phyloP scores from a whole-genome alignment of 2,329 filamentous ascomycete genomes.

The Bipolaris sorokiniana region DNA sequence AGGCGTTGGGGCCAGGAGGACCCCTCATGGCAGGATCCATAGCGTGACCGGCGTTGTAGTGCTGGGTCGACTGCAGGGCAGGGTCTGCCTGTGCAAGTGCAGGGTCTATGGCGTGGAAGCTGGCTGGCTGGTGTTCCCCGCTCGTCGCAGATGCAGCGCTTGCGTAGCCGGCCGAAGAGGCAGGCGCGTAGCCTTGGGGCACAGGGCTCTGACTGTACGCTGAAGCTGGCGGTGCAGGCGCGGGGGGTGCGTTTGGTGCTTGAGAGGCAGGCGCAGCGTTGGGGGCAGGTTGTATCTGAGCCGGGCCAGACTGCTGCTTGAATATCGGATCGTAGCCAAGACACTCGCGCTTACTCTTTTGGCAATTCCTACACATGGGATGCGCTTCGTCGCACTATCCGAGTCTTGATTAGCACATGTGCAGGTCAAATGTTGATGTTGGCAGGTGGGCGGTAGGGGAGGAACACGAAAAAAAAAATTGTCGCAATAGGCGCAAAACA shows the following conservation, averaged over 20 bases:
- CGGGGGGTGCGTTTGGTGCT: conserved; percentile 37
- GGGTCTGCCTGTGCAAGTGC: conserved; percentile 59
- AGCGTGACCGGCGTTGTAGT: conserved; percentile 44
- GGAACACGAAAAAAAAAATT: conserved; percentile 3
- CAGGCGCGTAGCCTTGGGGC: conserved; percentile 53
- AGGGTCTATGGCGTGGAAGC: conserved; percentile 67
- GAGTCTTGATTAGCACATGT: conserved; percentile 33
- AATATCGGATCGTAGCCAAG: conserved; percentile 88
- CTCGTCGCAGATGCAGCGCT: conserved; percentile 42
- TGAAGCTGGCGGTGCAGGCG: conserved; percentile 41
- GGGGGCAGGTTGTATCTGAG: conserved; percentile 74
- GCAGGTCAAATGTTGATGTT: conserved; percentile 19
- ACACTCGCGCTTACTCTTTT: conserved; percentile 87
- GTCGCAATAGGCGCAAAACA: background rate
- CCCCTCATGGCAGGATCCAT: conserved; percentile 42
- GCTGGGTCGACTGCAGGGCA: conserved; percentile 36
- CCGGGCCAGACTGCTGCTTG: conserved; percentile 72
- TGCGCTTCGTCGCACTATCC: conserved; percentile 92
- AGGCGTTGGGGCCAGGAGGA: conserved; percentile 25
- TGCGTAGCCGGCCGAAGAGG: conserved; percentile 52
- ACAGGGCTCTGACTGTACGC: conserved; percentile 48
- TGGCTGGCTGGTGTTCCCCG: conserved; percentile 57
- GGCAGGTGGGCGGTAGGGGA: background rate
- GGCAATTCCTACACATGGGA: conserved; percentile 88
- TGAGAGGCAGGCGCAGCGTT: conserved; percentile 52